Base-by-base conservation (phyloP, 192 early-diverging fungal genomes). In the Chytriomyces confervae region DNA sequence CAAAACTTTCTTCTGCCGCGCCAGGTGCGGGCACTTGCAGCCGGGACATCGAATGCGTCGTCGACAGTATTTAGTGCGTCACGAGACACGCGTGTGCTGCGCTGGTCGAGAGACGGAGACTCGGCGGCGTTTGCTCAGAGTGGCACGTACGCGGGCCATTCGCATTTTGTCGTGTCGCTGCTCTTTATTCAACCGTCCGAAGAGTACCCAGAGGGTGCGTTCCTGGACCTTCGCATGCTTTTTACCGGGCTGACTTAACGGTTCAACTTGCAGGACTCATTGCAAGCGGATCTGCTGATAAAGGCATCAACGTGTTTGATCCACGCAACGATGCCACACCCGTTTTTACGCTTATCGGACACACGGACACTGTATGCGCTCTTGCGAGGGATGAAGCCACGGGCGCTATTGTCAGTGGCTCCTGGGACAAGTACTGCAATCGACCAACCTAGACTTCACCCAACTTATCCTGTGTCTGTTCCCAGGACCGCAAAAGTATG, bases 401-500 rank as follows among this genome's bases (percentile, higher is more conserved):
- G 4, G 75, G 83, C 0, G 84, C 87, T 27, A 61, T 99, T 23
- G 89, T 98, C 20, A 96, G 95, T 24, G 98, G 96, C n/a, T 97
- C 95, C 7, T 98, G 97, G 98, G 98, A 99, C 87, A 92, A 90
- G 94, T 96, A 81, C 76, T 83, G 36, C 36, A 36, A 36, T 36
- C 36, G 36, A 36, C 36, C 36, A 36, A 36, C 36, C 36, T 36
- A 4, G 36, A 36, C 36, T 36, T 36, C 36, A 36, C 36, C 4
- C 2, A 16, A 23, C 20, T 60, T 23, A 60, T 60, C 18, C 57
- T 44, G 18, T 62, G 4, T 11, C 62, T 65, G 11, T 9, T 18
- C 10, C n/a, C 77, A 95, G 93, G 24, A 95, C 95, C 7, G 95
- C 93, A 6, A 93, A 89, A 70, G 88, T 98, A 13, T 99, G 98